Percentiles rank a stretch among this genome's conserved stretches.
These are phyloP conservation scores for Hemileccinum rubropunctum DNA, from an alignment of 768 basidiomycete genomes.

Conservation along the genomic window DNA sequence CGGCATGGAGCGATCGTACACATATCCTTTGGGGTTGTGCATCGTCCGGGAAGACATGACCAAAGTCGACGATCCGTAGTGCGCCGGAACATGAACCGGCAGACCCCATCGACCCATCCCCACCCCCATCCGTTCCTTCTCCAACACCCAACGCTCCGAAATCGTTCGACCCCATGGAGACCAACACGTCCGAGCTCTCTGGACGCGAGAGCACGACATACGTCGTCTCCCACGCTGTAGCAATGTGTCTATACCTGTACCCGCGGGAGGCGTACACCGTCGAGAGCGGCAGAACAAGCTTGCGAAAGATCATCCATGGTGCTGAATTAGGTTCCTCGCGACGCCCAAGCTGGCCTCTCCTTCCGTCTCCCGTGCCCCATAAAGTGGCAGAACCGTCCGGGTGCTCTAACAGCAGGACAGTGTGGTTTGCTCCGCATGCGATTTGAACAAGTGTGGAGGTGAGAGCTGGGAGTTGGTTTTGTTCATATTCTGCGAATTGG, in stretches of 20 bases:
- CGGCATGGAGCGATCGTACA: constrained; percentile 52
- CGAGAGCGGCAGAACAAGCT: constrained; percentile 41
- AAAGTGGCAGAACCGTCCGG: constrained; percentile 38
- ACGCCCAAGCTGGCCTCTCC: constrained; percentile 68
- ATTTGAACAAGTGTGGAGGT: constrained; percentile 44
- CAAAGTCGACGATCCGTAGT: constrained; percentile 13
- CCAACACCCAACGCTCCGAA: constrained; percentile 78
- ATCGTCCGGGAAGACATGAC: constrained; percentile 35
- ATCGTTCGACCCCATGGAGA: constrained; percentile 85
- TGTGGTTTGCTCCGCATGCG: constrained; percentile 77
- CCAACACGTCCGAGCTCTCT: constrained; percentile 47
- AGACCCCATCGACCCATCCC: constrained; percentile 4
- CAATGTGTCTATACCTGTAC: constrained; percentile 49
- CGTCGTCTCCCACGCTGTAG: constrained; percentile 82
- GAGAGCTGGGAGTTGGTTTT: constrained; percentile 23
- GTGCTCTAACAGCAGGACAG: constrained; percentile 58
- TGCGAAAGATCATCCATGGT: constrained; percentile 41
- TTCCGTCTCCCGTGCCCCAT: constrained; percentile 76
- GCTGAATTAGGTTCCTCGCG: neutral
- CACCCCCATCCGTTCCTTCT: neutral
- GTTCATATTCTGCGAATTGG: constrained; percentile 26
- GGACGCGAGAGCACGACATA: constrained; percentile 58
- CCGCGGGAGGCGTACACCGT: constrained; percentile 28
- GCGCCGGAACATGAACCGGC: constrained; percentile 7
- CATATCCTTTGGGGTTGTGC: constrained; percentile 21